These are phyloP conservation scores for Spirogloea muscicola DNA, from an alignment of 139 green algal genomes.

Conservation along the genomic window DNA sequence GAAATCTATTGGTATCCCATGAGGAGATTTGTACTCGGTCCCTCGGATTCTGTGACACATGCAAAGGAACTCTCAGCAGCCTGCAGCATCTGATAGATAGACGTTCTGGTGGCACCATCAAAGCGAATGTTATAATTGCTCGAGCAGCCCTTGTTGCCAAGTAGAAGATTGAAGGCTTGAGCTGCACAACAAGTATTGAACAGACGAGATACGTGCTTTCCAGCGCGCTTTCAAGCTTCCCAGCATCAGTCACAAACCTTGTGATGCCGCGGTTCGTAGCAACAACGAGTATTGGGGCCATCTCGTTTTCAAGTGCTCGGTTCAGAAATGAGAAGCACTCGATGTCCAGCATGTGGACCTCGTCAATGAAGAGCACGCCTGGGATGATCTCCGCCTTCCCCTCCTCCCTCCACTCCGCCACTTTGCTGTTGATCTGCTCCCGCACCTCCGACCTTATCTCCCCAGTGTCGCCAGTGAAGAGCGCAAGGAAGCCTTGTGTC, in stretches of 20 bases:
- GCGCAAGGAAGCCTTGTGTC: conserved; percentile 92
- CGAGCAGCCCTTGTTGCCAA: too few species aligned
- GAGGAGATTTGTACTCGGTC: conserved; percentile 89
- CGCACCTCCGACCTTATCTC: conserved; percentile 95
- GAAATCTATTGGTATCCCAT: conserved; percentile 98
- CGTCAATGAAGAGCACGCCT: conserved; percentile 95
- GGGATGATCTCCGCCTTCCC: conserved; percentile 98
- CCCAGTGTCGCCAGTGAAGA: conserved; percentile 96
- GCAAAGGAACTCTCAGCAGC: too few species aligned
- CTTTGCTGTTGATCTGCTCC: conserved; percentile 84
- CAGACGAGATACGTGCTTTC: too few species aligned
- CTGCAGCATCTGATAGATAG: too few species aligned
- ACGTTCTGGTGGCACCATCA: too few species aligned
- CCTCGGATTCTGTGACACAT: conserved; percentile 92
- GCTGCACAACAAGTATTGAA: too few species aligned
- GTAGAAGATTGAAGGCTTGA: too few species aligned
- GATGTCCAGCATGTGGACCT: conserved; percentile 99
- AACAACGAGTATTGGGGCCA: conserved; percentile 95
- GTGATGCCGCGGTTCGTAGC: conserved; percentile 89
- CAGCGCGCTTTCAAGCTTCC: too few species aligned
- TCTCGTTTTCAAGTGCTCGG: conserved; percentile 93
- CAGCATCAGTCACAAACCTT: too few species aligned
- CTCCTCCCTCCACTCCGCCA: conserved; percentile 95
- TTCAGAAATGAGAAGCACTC: conserved; percentile 99
- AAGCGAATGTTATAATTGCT: too few species aligned